A percentile compares a stretch with the other conserved stretches of the same genome.
Evolutionary conservation across 805 yeast genomes (phyloP).

Genomic region (Teunomyces barrocoloradensis): DNA sequence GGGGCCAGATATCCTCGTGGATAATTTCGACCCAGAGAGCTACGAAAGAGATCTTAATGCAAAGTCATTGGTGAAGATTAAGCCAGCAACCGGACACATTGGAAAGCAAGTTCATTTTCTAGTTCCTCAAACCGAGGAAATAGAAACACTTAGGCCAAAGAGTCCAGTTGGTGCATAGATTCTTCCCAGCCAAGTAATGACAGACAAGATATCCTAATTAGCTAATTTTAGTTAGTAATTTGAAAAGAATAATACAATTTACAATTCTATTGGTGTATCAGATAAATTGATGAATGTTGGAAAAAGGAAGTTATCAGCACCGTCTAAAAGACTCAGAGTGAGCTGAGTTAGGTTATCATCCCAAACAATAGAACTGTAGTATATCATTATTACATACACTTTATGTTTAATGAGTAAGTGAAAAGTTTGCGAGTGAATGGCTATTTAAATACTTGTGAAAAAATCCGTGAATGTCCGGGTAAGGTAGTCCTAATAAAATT

Average conservation of each 20-base stretch:
- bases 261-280: constrained; percentile 9
- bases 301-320: constrained; percentile 50
- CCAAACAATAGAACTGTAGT: constrained; percentile 20
- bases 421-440: too few relatives aligned
- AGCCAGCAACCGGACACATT: constrained; percentile 14
- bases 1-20: constrained; percentile 77
- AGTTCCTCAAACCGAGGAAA: constrained; percentile 68
- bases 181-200: background rate
- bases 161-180: constrained; percentile 49
- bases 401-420: background rate
- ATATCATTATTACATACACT: constrained; percentile 6
- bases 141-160: constrained; percentile 80
- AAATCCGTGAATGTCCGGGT: background rate
- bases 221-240: constrained; percentile 2
- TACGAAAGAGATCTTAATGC: constrained; percentile 31
- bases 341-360: constrained; percentile 59
- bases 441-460: background rate
- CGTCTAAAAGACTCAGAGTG: constrained; percentile 48
- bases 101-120: constrained; percentile 44
- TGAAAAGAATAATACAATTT: background rate
- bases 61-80: constrained; percentile 29
- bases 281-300: constrained; percentile 48
- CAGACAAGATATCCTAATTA: background rate
- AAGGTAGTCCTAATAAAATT: background rate
- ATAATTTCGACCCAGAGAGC: constrained; percentile 52